A percentile compares a stretch with the other conserved stretches of the same genome.
Evolutionary conservation across 371 early-diverging fungal species (phyloP).

Genomic region (Rhizopus microsporus): DNA sequence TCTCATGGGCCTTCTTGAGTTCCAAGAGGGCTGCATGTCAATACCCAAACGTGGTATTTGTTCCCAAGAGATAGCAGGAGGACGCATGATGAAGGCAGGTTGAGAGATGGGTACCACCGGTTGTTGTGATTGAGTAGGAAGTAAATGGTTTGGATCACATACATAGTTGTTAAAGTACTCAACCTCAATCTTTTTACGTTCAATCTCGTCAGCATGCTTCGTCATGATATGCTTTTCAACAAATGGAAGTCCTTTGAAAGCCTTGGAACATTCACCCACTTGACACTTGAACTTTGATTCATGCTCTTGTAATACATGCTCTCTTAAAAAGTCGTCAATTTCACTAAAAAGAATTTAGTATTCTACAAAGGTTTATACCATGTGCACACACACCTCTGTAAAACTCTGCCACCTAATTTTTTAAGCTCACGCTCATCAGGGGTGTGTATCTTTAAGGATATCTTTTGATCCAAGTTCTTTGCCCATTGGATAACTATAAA

Average conservation of each 20-base stretch:
- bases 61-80: constrained; percentile 56
- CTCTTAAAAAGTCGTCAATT: constrained; percentile 51
- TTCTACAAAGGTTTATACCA: not conserved
- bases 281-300: constrained; percentile 87
- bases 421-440: constrained; percentile 68
- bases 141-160: constrained; percentile 73
- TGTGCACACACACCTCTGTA: constrained; percentile 60
- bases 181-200: constrained; percentile 59
- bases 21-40: constrained; percentile 12
- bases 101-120: constrained; percentile 1
- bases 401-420: constrained; percentile 74
- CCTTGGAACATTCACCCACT: constrained; percentile 80
- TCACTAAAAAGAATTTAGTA: constrained; percentile 30
- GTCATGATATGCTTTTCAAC: constrained; percentile 89
- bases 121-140: constrained; percentile 30
- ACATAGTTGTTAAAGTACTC: constrained; percentile 88
- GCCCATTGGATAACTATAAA: constrained; percentile 53
- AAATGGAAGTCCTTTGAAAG: constrained; percentile 93
- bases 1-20: constrained; percentile 2
- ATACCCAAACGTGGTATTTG: constrained; percentile 73
- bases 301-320: constrained; percentile 69
- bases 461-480: constrained; percentile 67
- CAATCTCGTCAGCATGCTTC: constrained; percentile 83
- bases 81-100: constrained; percentile 24
- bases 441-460: constrained; percentile 59